Evolutionary conservation across 305 asterid genomes (phyloP).

Genomic region (Solanum hybrid): DNA sequence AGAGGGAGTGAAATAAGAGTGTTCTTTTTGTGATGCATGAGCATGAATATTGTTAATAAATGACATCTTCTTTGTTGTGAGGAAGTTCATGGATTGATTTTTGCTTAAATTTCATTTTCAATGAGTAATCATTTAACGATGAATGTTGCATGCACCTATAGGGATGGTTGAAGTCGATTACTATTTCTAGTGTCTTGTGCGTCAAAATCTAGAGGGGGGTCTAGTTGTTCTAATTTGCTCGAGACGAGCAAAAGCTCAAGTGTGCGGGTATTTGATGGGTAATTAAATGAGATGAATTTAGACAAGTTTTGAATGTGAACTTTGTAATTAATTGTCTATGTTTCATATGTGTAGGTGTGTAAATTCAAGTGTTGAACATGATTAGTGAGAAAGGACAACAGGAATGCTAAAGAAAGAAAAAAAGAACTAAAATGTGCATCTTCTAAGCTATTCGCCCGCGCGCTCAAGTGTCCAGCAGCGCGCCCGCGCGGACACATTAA

Average conservation of each 20-base stretch:
- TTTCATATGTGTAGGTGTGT: not conserved
- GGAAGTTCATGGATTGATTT: not conserved
- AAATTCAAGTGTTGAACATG: not conserved
- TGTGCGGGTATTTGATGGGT: not conserved
- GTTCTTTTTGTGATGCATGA: not conserved
- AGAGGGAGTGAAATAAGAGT: not conserved
- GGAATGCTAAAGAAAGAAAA: too few relatives aligned
- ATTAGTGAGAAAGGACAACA: not conserved
- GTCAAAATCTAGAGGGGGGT: not conserved
- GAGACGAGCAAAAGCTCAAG: not conserved
- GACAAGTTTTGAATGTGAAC: not conserved
- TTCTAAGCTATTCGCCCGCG: not conserved
- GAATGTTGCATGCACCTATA: not conserved
- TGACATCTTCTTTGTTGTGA: not conserved
- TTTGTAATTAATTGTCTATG: too few relatives aligned
- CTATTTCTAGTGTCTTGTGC: not conserved
- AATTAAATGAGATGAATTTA: too few relatives aligned
- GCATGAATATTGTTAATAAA: not conserved
- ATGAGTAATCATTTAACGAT: not conserved
- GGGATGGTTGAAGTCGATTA: not conserved
- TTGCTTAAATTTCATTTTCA: not conserved
- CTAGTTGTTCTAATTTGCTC: not conserved
- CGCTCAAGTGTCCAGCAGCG: not conserved
- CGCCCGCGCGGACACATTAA: too few relatives aligned
- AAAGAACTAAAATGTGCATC: too few relatives aligned